Percentiles rank a stretch among this genome's conserved stretches.
These are phyloP conservation scores for Delitschia confertaspora DNA, from an alignment of 495 filamentous ascomycete species.

Conservation along the genomic window DNA sequence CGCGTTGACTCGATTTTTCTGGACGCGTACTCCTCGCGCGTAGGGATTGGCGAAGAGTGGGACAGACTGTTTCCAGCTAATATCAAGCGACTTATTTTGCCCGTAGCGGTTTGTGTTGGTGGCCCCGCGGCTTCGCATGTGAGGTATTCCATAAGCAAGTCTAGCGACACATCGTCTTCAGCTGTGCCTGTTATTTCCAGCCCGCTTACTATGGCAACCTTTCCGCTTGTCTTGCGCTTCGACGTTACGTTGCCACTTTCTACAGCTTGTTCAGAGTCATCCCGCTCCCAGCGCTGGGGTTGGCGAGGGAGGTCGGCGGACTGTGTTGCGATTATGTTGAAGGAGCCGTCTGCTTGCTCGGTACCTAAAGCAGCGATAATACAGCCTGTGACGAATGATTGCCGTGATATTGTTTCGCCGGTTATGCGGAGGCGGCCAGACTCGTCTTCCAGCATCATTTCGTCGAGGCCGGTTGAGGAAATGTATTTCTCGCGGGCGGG, in stretches of 20 bases:
- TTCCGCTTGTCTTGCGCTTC: slow-evolving; percentile 26
- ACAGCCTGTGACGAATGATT: slow-evolving; percentile 76
- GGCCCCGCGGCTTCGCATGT: slow-evolving; percentile 67
- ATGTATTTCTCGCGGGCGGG: slow-evolving; percentile 69
- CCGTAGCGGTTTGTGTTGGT: slow-evolving; percentile 46
- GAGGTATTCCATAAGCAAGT: slow-evolving; percentile 78
- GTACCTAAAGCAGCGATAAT: slow-evolving; percentile 87
- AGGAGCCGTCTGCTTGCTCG: slow-evolving; percentile 83
- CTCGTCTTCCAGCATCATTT: slow-evolving; percentile 90
- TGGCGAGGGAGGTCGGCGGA: slow-evolving; percentile 79
- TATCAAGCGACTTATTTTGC: slow-evolving; percentile 72
- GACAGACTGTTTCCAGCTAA: slow-evolving; percentile 86
- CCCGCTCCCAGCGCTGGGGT: slow-evolving; percentile 63
- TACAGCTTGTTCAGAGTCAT: slow-evolving; percentile 37
- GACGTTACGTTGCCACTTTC: slow-evolving; percentile 40
- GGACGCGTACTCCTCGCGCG: slow-evolving; percentile 42
- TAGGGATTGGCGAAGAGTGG: slow-evolving; percentile 37
- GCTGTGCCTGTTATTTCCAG: slow-evolving; percentile 69
- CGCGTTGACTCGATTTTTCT: slow-evolving; percentile 39
- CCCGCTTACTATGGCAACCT: slow-evolving; percentile 85
- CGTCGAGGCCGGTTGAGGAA: slow-evolving; percentile 46
- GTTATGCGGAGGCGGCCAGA: slow-evolving; percentile 81
- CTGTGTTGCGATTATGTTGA: slow-evolving; percentile 83
- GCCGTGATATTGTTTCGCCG: slow-evolving; percentile 54
- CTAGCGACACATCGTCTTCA: slow-evolving; percentile 59